Conservation (phyloP, 352 stramenopile genomes). For the Pelagophyceae sp. region DNA sequence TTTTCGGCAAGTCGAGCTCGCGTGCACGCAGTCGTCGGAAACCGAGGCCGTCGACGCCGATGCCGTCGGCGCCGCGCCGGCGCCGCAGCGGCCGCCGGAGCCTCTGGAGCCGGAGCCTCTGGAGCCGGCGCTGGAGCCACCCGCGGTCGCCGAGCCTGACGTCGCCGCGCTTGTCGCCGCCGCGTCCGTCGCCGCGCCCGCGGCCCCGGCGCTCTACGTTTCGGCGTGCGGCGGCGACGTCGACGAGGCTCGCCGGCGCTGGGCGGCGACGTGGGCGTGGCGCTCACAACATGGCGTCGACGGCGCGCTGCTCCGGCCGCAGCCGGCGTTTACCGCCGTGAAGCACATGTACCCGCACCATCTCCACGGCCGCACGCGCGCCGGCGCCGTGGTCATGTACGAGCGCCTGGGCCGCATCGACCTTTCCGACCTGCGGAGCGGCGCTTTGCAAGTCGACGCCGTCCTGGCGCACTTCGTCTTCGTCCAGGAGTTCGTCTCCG, state of each 20-base stretch:
- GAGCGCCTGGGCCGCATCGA: neutral
- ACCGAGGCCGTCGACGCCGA: no score
- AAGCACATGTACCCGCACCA: conserved; percentile 10
- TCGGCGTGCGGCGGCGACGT: neutral
- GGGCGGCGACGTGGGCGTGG: neutral
- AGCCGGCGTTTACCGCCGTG: neutral
- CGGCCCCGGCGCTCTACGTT: neutral
- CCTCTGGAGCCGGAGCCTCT: no score
- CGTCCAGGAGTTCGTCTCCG: neutral
- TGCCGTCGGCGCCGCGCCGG: no score
- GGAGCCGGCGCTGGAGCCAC: no score
- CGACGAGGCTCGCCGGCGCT: neutral
- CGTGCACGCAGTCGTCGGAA: no score
- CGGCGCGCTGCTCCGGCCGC: neutral
- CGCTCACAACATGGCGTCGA: neutral
- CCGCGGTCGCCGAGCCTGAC: no score
- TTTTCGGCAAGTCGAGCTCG: no score
- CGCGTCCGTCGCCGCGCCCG: neutral
- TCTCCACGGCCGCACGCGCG: neutral
- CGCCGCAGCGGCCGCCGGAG: no score
- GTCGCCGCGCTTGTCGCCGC: no score
- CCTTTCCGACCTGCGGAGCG: neutral
- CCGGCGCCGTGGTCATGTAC: neutral
- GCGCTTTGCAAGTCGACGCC: neutral
- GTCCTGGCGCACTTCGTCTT: conserved; percentile 1